These are phyloP conservation scores for Dinochytrium kinnereticum DNA, from an alignment of 371 early-diverging fungal species.

Conservation along the genomic window DNA sequence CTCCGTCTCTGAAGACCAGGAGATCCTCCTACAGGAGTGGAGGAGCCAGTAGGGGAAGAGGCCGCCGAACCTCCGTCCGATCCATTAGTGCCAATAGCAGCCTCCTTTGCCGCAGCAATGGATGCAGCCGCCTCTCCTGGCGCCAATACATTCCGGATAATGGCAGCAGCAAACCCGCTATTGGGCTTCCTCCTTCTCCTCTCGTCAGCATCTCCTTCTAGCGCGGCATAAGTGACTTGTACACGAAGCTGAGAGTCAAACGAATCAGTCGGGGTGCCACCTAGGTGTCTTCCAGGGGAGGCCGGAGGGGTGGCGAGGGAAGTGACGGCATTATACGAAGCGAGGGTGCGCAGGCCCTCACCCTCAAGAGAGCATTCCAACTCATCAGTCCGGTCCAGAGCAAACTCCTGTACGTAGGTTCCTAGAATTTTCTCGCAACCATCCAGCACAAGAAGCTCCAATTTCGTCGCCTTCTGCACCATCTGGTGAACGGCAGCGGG, in stretches of 20 bases:
- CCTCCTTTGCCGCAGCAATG: conserved; percentile 30
- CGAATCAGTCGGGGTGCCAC: not conserved
- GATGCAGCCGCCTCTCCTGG: conserved; percentile 25
- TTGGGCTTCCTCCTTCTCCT: conserved; percentile 9
- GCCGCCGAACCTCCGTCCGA: not conserved
- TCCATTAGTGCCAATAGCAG: not conserved
- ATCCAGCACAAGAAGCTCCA: conserved; percentile 54
- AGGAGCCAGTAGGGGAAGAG: not conserved
- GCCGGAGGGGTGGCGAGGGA: conserved; percentile 36
- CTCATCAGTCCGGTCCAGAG: conserved; percentile 40
- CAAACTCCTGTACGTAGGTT: conserved; percentile 43
- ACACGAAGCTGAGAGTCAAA: conserved; percentile 14
- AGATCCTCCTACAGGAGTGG: not conserved
- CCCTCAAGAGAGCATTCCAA: conserved; percentile 50
- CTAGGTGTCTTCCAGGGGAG: conserved; percentile 29
- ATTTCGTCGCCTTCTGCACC: conserved; percentile 40
- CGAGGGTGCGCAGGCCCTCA: conserved; percentile 34
- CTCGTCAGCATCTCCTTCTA: conserved; percentile 19
- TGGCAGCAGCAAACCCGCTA: conserved; percentile 5
- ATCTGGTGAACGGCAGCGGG: conserved; percentile 45
- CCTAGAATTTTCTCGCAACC: conserved; percentile 50
- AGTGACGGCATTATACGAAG: conserved; percentile 24
- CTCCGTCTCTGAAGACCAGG: conserved; percentile 23
- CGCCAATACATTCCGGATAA: conserved; percentile 9
- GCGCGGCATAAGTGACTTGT: conserved; percentile 23